Evolutionary conservation across 2,329 filamentous ascomycete species (phyloP), one percentile per base, ranked within the genome.

Genomic region (Exophiala viscosa): DNA sequence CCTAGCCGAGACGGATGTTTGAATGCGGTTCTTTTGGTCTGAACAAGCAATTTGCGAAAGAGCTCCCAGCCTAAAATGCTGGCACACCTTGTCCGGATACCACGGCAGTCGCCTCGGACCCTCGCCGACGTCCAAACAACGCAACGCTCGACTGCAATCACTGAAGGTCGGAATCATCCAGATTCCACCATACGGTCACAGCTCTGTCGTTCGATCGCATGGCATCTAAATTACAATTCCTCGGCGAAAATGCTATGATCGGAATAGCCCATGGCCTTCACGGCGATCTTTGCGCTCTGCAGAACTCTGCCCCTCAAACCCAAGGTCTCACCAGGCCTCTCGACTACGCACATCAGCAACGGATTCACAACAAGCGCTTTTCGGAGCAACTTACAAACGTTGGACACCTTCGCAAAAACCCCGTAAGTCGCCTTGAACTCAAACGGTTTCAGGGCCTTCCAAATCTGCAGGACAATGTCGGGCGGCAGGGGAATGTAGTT

Each of bases 281-380:
- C 73, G 64, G 90, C 86, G 15, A 89, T 87, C 73, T 88, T 81
- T 78, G 88, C 88, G 66, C 87, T 91, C 54, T 89, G 81, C 64
- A 90, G 63, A 20, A 92, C 77, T 58, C 86, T 78, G 53, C 66
- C 65, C 73, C 86, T 90, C 48, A 88, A 73, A 57, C 76, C 70
- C 4, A 63, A 69, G 52, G 76, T 71, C 2, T 90, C 81, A 61
- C 90, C 85, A 63, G 78, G 76, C 0, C 80, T 81, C 2, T 75
- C 62, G 57, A 91, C 56, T 57, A 35, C 34, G 8, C 18, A 11
- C n/a, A n/a, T 50, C 33, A 56, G 45, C 42, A 50, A 2, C 35
- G n/a, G 3, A 3, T 33, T 23, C 13, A 2, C 20, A 43, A 2
- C 20, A 31, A 9, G 18, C 4, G 9, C 15, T 10, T 3, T 48